Evolutionary conservation across 106 monocot genomes (phyloP), one percentile per base, ranked within the genome.

Genomic region (Cymbidium sinense): DNA sequence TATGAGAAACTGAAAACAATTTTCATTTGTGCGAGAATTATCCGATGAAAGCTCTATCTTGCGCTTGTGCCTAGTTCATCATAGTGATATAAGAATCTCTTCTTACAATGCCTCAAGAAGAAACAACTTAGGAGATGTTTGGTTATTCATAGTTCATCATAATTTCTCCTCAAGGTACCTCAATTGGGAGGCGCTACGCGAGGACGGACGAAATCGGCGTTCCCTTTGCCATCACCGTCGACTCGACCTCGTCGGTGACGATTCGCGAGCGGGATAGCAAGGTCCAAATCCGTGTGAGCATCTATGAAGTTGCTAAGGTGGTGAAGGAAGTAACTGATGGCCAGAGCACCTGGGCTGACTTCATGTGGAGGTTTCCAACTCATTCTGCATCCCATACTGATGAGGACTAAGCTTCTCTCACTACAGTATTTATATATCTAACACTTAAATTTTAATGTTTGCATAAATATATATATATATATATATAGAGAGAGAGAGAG

Each of bases 181-280:
- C 96, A 21, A 98, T 98, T 30, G 96, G 94, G 17, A 98, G 87
- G 69, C 79, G 96, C 55, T 75, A 80, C 31, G 80, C 74, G 13
- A 75, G 74, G 29, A 80, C 80, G 0, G 80, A 80, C 51, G 80
- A 81, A 51, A 73, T 73, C 3, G 80, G 80, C 8, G 80, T 80
- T 41, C 74, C 80, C 7, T 80, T 80, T 64, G 96, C 96, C 12
- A 47, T 98, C 37, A 98, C 96, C 5, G 94, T 98, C 0, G 96
- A 94, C 77, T 85, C 85, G 6, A 86, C 86, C 0, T 64, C 76
- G 0, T 79, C 70, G 9, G 94, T 98, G 30, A 98, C 96, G 0
- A 82, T 98, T 33, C 85, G 96, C 10, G 96, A 98, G 65, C 84
- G 94, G 58, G 96, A 98, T 64, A 98, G 88, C 82, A 94, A 86